Evolutionary conservation across 768 basidiomycete genomes (phyloP), one percentile per base, ranked within the genome.

Genomic region (Mycena metata): DNA sequence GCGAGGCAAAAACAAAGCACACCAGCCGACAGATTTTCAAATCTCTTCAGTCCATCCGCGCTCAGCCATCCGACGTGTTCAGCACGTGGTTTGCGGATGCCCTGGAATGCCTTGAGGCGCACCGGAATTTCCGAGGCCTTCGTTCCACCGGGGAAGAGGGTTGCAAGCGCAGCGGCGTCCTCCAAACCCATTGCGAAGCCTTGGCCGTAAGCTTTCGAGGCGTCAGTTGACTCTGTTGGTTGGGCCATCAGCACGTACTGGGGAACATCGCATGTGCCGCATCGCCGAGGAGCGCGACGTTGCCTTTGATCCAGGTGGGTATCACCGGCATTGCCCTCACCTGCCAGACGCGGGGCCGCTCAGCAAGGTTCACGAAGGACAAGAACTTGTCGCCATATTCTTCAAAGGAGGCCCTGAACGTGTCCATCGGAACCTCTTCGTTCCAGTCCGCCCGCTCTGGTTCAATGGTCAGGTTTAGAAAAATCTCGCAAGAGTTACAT

Each of bases 221-320:
- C 39, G 13, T 11, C 35, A 16, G 45, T 17, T 11, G 33, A 30
- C 30, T 24, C 1, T 41, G 30, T 12, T 9, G 19, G 1, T 15
- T 3, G 9, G n/a, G 1, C 3, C 8, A 3, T 8, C 7, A 30
- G 17, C 9, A 43, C 62, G 17, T 55, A 64, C 62, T 64, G 8
- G 62, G 62, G 11, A 64, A 43, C 62, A 55, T 64, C 2, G 62
- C 62, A 45, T 64, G 62, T 1, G 62, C 66, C 15, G 66, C 57
- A n/a, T 67, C 66, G 17, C 66, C 66, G 45, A 67, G 45, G 30
- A 67, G 35, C 4, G 47, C 46, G 3, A 67, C 59, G 42, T 60
- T 60, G 9, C 59, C 66, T 26, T 43, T 60, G n/a, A 61, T 35
- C 47, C 55, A 67, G 26, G 66, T 67, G 9, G 57, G 43, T 17